These are phyloP conservation scores for Saprolegnia diclina DNA, from an alignment of 352 stramenopile species.

Conservation along the genomic window DNA sequence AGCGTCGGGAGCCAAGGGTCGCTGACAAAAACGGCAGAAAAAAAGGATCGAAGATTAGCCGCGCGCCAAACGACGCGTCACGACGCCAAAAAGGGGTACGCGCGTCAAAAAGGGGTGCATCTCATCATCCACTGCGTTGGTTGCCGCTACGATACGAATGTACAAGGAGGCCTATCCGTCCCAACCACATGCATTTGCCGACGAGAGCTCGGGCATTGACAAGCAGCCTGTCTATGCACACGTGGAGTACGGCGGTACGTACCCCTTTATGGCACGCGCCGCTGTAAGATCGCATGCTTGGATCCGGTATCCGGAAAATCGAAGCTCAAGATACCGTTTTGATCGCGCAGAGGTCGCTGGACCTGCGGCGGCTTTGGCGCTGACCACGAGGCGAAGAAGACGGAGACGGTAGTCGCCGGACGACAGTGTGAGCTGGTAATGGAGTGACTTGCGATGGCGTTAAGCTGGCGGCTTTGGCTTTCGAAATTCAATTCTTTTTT, in stretches of 20 bases:
- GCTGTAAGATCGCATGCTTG: background rate
- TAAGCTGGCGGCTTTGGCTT: background rate
- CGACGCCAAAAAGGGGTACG: background rate
- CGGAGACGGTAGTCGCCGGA: too few species aligned
- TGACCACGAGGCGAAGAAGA: too few species aligned
- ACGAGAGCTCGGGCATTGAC: too few species aligned
- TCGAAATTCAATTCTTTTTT: conserved; percentile 14
- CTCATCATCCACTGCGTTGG: background rate
- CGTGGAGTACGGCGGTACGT: too few species aligned
- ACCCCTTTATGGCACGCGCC: background rate
- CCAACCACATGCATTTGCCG: too few species aligned
- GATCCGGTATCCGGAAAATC: background rate
- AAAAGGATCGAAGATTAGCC: conserved; percentile 14
- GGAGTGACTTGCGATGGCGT: background rate
- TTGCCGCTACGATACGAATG: background rate
- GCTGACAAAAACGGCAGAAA: background rate
- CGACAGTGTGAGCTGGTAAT: too few species aligned
- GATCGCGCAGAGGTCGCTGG: background rate
- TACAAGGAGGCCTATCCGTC: too few species aligned
- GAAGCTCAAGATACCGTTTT: conserved; percentile 1
- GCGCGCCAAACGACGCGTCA: background rate
- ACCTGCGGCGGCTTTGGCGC: background rate
- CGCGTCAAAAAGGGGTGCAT: background rate
- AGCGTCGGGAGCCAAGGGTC: conserved; percentile 8
- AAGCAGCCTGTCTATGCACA: background rate